Evolutionary conservation across 1,284 basidiomycete species (phyloP), one percentile per base, ranked within the genome.

Genomic region (Papiliotrema nemorosa): DNA sequence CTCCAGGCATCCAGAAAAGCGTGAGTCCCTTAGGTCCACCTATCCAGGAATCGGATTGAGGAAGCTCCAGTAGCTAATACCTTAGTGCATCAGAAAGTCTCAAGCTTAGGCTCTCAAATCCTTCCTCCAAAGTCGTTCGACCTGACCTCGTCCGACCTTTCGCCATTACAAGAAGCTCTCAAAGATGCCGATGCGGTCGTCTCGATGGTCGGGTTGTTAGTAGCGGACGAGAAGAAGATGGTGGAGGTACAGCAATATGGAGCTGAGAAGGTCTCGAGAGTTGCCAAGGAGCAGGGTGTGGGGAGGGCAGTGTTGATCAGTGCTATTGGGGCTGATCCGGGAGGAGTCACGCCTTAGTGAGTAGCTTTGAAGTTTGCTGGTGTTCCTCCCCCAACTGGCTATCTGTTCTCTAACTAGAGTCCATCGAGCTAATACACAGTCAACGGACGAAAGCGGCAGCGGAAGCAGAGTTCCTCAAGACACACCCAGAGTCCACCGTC

Each of bases 161-260:
- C 54, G 13, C 78, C 78, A 0, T 69, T 86, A 4, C 36, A 49
- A 7, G 60, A 70, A 6, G 81, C 80, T 1, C 79, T 86, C 52
- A 61, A 78, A 49, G 78, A 73, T 49, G 82, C 84, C 3, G 66
- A 76, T 37, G 77, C 80, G 5, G 78, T 86, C 1, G 74, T 85
- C 0, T 86, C 84, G 7, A 76, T 86, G 22, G 83, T 84, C 18
- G 85, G 85, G 1, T 71, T 86, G 21, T 72, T 87, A 59, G 76
- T 80, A 38, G 84, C 84, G 1, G 76, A 78, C 2, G 74, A 74
- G 0, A 68, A 76, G 44, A 71, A 80, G 42, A 86, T 86, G 61
- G 79, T 85, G 44, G 70, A 73, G 7, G 76, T 85, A 16, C 85
- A 87, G 57, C 78, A 79, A 75, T 77, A 77, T 56, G 85, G 85